Evolutionary conservation across 805 yeast genomes (phyloP).

Genomic region (Starmerella powellii): DNA sequence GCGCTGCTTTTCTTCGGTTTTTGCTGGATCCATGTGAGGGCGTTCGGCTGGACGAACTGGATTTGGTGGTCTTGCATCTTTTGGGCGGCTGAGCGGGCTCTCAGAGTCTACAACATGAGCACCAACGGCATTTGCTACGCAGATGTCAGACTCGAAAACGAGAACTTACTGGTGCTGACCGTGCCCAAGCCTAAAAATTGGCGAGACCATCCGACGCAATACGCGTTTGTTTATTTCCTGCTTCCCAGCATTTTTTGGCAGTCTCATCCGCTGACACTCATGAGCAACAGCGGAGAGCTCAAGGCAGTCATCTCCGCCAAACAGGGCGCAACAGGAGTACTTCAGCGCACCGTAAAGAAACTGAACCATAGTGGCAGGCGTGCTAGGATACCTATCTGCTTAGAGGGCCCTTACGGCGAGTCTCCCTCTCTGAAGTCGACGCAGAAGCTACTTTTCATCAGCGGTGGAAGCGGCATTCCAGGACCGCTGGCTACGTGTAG

Average conservation of each 20-base stretch:
- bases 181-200: conserved; percentile 9
- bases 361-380: not conserved
- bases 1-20: conserved; percentile 12
- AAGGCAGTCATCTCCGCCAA: conserved; percentile 11
- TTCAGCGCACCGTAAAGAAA: not conserved
- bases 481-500: conserved; percentile 13
- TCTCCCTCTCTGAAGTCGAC: not conserved
- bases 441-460: conserved; percentile 3
- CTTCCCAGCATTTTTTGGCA: conserved; percentile 49
- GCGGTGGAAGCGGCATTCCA: conserved; percentile 17
- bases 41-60: conserved; percentile 18
- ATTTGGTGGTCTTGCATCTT: conserved; percentile 4
- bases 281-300: conserved; percentile 2
- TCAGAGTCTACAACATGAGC: conserved; percentile 1
- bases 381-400: not conserved
- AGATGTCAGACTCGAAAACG: not conserved
- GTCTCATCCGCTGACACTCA: conserved; percentile 56
- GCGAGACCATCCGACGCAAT: conserved; percentile 13
- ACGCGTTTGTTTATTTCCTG: conserved; percentile 25
- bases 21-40: conserved; percentile 12
- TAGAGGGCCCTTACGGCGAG: conserved; percentile 16
- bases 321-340: conserved; percentile 8
- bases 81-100: conserved; percentile 11
- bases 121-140: conserved; percentile 9
- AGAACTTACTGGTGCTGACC: not conserved